Conservation (phyloP, 108 stramenopile species). For the Fragilaria crotonensis region DNA sequence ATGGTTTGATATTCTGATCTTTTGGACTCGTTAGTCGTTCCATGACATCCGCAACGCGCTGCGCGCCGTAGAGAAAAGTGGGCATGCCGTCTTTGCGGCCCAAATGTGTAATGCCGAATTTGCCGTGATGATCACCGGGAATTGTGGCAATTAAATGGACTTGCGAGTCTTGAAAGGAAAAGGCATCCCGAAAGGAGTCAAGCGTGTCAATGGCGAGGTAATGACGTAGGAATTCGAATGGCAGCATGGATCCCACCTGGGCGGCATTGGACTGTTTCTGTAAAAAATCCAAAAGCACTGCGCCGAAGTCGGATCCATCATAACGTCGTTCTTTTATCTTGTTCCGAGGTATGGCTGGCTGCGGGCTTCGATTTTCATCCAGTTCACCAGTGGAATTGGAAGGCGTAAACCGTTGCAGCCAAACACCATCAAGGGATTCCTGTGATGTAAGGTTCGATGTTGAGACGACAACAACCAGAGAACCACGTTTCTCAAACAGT, state of each 20-base stretch:
- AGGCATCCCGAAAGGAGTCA: constrained; percentile 22
- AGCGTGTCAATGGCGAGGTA: constrained; percentile 30
- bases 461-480: constrained; percentile 61
- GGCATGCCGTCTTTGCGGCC: constrained; percentile 8
- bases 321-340: constrained; percentile 1
- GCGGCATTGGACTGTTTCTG: constrained; percentile 47
- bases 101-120: constrained; percentile 6
- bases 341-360: no score
- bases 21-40: constrained; percentile 16
- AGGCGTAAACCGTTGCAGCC: constrained; percentile 68
- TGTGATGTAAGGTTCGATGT: constrained; percentile 58
- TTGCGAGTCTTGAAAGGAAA: constrained; percentile 47
- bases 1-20: constrained; percentile 12
- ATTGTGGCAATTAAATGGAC: constrained; percentile 62
- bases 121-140: constrained; percentile 48
- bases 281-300: constrained; percentile 55
- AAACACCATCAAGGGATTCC: constrained; percentile 52
- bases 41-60: constrained; percentile 55
- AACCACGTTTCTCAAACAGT: constrained; percentile 58
- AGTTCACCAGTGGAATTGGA: not conserved
- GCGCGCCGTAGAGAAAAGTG: constrained; percentile 45
- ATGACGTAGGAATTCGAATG: constrained; percentile 33
- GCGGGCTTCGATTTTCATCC: not conserved
- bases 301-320: constrained; percentile 50
- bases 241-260: constrained; percentile 20